A percentile compares a stretch with the other conserved stretches of the same genome.
These are phyloP conservation scores for Priceomyces fermenticarens DNA, from an alignment of 805 yeast species.

Conservation along the genomic window DNA sequence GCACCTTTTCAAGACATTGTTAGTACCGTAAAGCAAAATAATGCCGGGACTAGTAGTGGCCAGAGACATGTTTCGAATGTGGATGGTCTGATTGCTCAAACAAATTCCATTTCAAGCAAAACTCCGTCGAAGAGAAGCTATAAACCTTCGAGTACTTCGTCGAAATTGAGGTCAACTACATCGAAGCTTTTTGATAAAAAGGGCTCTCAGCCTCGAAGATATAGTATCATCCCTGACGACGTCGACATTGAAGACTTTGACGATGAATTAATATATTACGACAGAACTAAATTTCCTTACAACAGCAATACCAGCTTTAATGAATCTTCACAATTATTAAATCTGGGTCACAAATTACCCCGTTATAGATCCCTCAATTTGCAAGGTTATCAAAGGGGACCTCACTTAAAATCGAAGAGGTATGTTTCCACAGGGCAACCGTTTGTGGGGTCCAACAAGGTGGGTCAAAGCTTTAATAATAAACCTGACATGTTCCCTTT, in stretches of 20 bases:
- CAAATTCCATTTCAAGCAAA: slow-evolving; percentile 15
- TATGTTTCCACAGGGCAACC: slow-evolving; percentile 38
- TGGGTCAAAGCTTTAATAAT: slow-evolving; percentile 7
- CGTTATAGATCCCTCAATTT: slow-evolving; percentile 41
- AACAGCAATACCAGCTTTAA: slow-evolving; percentile 21
- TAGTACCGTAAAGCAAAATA: background rate
- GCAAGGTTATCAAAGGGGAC: slow-evolving; percentile 16
- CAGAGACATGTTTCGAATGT: background rate
- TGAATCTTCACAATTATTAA: slow-evolving; percentile 31
- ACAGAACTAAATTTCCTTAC: slow-evolving; percentile 39
- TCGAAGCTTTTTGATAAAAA: slow-evolving; percentile 71
- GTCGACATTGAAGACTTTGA: slow-evolving; percentile 53
- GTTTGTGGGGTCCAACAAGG: slow-evolving; percentile 9
- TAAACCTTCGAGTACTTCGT: slow-evolving; percentile 31
- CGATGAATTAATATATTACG: slow-evolving; percentile 49
- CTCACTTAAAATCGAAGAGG: slow-evolving; percentile 27
- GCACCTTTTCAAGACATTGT: slow-evolving; percentile 2
- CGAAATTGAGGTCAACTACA: slow-evolving; percentile 61
- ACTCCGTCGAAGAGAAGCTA: slow-evolving; percentile 22
- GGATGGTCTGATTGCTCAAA: slow-evolving; percentile 4
- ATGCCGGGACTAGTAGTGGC: background rate
- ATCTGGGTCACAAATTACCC: slow-evolving; percentile 26
- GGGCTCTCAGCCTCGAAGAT: slow-evolving; percentile 69
- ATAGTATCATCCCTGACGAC: slow-evolving; percentile 69
- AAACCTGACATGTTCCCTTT: slow-evolving; percentile 31